Evolutionary conservation across 2,329 filamentous ascomycete genomes (phyloP), one percentile per base, ranked within the genome.

Genomic region (Parastagonospora nodorum): DNA sequence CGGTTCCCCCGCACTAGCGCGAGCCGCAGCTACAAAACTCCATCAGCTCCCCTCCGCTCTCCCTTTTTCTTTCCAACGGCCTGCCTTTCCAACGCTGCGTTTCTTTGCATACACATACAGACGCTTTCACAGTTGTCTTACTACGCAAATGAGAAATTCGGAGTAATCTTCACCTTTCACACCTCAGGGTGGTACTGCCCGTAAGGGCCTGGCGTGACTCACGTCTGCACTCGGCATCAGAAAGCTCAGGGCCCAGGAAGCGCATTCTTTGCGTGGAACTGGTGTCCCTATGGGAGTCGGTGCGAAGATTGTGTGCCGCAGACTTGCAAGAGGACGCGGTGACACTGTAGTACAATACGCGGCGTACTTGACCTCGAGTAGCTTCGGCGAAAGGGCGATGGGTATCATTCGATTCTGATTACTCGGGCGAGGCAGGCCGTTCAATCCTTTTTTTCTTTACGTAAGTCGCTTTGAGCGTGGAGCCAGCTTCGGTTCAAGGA

Each of bases 281-380:
- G 66, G 69, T 63, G 65, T 82, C 80, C 86, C 88, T 89, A 87
- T 94, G 90, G 90, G 88, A 90, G 90, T 86, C 87, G 82, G 88
- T 92, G 89, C 89, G 89, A 89, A 93, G 90, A 92, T 93, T 86
- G 89, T 92, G 83, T 84, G 79, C 70, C 62, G 88, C 90, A 80
- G 77, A 60, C 55, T 50, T 48, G 42, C 52, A 50, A 51, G 51
- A 56, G 64, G 66, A 68, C 61, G 40, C 57, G 60, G 80, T 75
- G 86, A 87, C 86, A 91, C 89, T 92, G 90, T 82, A 94, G 90
- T 93, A 88, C 90, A 90, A 94, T 94, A 91, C 88, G 89, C 89
- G 84, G 90, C 90, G 85, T 92, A 80, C 81, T 77, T 71, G 74
- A 67, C 66, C 66, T 71, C 63, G 64, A 73, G 69, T 72, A 68